Percentiles rank a stretch among this genome's conserved stretches.
These are phyloP conservation scores for Candida suzukii DNA, from an alignment of 805 yeast genomes.

Conservation along the genomic window DNA sequence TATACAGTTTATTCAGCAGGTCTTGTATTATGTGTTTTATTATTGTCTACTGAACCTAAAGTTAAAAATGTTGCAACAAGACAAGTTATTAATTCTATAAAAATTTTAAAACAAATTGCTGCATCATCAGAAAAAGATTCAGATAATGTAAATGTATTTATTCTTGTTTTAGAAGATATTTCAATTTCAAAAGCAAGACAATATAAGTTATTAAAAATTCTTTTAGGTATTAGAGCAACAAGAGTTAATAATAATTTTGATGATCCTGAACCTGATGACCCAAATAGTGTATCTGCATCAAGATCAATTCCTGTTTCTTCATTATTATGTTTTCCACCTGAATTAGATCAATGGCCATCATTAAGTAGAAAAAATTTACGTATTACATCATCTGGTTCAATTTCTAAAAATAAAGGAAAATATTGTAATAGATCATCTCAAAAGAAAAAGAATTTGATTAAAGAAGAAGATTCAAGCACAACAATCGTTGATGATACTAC, in stretches of 20 bases:
- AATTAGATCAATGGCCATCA: not conserved
- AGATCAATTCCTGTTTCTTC: conserved; percentile 1
- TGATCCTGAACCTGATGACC: not conserved
- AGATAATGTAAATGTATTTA: not conserved
- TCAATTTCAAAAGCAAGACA: not conserved
- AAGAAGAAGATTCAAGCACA: too few species aligned
- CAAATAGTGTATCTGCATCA: not conserved
- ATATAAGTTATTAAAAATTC: not conserved
- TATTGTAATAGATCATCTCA: not conserved
- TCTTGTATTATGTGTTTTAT: not conserved
- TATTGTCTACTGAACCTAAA: not conserved
- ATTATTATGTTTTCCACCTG: conserved; percentile 1
- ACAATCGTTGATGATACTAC: too few species aligned
- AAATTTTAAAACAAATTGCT: not conserved
- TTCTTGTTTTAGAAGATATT: not conserved
- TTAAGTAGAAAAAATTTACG: not conserved
- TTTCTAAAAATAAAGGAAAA: not conserved
- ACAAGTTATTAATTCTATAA: not conserved
- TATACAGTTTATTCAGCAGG: conserved; percentile 1
- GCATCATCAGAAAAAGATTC: not conserved
- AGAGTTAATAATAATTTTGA: not conserved
- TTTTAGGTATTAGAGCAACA: not conserved
- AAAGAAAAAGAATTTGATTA: not conserved
- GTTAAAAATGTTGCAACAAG: not conserved
- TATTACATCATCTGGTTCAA: not conserved